Base-by-base conservation (phyloP, 768 basidiomycete genomes). In the Mycena albidolilacea region DNA sequence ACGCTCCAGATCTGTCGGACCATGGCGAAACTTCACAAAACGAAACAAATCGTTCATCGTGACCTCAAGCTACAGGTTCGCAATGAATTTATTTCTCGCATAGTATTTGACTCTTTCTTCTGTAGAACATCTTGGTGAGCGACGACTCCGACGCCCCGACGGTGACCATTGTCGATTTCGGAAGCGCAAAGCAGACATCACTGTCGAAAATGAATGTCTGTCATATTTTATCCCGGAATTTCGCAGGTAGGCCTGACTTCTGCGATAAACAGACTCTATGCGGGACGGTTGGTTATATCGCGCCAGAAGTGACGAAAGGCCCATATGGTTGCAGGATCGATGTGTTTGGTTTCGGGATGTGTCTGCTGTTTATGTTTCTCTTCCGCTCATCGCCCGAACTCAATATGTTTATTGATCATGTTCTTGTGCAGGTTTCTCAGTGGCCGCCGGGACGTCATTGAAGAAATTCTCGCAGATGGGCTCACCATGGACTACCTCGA, bases 1-100 rank as follows among this genome's bases (percentile, higher is more conserved):
- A 59, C 59, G 38, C 58, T 58, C 30, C 58, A 68, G 38, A 68
- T 68, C 30, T 68, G 67, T 38, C 23, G 11, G 19, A 61, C 46
- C 9, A 46, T 60, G 35, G 37, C 35, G 5, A 23, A 21, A 48
- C 23, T 61, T 9, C 67, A 68, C 44, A 17, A 21, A 30, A 30
- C 30, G 30, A 30, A 35, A 1, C 11, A 41, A 10, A 11, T 67
- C 21, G 21, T 30, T 11, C 65, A 67, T 23, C 65, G 65, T n/a
- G 65, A 58, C 54, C 10, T 67, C 7, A 67, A 58, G 23, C 65
- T 15, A 12, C 14, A 54, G 11, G 65, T 67, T 35, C 43, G 7
- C 2, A 19, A 7, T 41, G 35, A 54, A n/a, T 52, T 50, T 12
- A 55, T 55, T 46, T 30, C 35, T 5, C 23, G 23, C 44, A 9